phyloP scores from a whole-genome alignment of 371 early-diverging fungal species.

The Syncephalastrum contaminatum region DNA sequence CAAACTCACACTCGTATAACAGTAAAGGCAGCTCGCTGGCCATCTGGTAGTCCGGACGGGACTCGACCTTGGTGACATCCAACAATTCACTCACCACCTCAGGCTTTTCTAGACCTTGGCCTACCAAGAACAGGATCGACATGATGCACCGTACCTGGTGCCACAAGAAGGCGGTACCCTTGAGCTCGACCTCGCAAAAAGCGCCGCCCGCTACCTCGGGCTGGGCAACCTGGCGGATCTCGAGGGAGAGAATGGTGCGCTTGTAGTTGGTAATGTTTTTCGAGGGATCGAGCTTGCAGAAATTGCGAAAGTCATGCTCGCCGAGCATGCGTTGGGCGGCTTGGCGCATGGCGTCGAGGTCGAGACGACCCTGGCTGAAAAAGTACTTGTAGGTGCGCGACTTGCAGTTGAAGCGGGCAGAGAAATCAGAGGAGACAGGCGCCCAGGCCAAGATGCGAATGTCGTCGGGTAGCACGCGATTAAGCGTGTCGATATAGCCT shows the following conservation, averaged over 20 bases:
- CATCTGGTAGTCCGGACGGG: slow-evolving; percentile 52
- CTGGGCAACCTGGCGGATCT: slow-evolving; percentile 54
- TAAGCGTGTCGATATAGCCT: slow-evolving; percentile 82
- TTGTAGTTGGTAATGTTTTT: slow-evolving; percentile 79
- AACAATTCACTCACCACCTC: slow-evolving; percentile 37
- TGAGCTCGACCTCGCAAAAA: slow-evolving; percentile 68
- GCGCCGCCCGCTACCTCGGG: slow-evolving; percentile 14
- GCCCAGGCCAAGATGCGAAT: slow-evolving; percentile 94
- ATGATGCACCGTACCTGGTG: slow-evolving; percentile 98
- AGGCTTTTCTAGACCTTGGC: slow-evolving; percentile 52
- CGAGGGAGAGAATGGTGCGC: slow-evolving; percentile 65
- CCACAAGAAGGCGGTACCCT: slow-evolving; percentile 92
- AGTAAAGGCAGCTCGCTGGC: slow-evolving; percentile 88
- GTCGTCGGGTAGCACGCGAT: slow-evolving; percentile 82
- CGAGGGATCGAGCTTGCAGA: slow-evolving; percentile 89
- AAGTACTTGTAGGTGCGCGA: slow-evolving; percentile 93
- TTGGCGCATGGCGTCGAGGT: slow-evolving; percentile 72
- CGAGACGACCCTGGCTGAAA: slow-evolving; percentile 68
- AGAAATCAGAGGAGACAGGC: slow-evolving; percentile 73
- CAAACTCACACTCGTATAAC: slow-evolving; percentile 86
- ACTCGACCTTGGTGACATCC: slow-evolving; percentile 28
- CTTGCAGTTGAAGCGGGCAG: slow-evolving; percentile 88
- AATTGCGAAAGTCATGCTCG: slow-evolving; percentile 90
- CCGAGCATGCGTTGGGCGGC: slow-evolving; percentile 77
- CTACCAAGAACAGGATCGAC: slow-evolving; percentile 85